Base-by-base conservation (phyloP, 768 basidiomycete genomes). In the Trametes meyenii region DNA sequence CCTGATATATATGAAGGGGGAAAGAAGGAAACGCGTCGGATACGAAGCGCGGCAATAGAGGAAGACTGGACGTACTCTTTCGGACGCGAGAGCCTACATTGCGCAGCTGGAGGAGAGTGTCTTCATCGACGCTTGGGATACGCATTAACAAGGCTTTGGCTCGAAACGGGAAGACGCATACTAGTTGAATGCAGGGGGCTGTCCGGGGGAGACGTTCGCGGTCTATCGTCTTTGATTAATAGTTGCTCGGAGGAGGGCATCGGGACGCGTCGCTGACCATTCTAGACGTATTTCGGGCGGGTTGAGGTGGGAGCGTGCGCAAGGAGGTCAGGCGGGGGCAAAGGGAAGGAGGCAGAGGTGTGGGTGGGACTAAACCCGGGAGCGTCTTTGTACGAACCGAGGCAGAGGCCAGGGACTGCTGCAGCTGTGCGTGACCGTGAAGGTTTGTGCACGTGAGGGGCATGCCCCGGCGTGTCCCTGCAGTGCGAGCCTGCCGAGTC, bases 41-140 rank as follows among this genome's bases (percentile, higher is more conserved):
- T 24, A 16, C 48, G 52, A 38, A 52, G 62, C 60, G 49, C 3
- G n/a, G n/a, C 4, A 33, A 26, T 8, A 4, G 49, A 43, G 38
- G 12, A 38, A 16, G 52, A 16, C 39, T 5, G 21, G 17, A 55
- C 67, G n/a, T 38, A 65, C 67, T 65, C 46, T 67, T 65, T 13
- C 67, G 58, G n/a, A 65, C 67, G 44, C 62, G 60, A 5, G 62
- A 44, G 16, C 58, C 61, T 19, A 63, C 63, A 40, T 57, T 67
- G 48, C 67, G 64, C n/a, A 67, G 67, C 45, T 56, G 51, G 33
- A 50, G 46, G n/a, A 64, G 55, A 5, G 64, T 65, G 14, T 67
- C 67, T 10, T 62, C 55, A 45, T 67, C 67, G 33, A 67, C 29
- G 42, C 63, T 67, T 55, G 42, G 21, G 14, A 21, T 43, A 29